Conservation (phyloP, 2,329 filamentous ascomycete genomes). For the Fusarium verrucosum region DNA sequence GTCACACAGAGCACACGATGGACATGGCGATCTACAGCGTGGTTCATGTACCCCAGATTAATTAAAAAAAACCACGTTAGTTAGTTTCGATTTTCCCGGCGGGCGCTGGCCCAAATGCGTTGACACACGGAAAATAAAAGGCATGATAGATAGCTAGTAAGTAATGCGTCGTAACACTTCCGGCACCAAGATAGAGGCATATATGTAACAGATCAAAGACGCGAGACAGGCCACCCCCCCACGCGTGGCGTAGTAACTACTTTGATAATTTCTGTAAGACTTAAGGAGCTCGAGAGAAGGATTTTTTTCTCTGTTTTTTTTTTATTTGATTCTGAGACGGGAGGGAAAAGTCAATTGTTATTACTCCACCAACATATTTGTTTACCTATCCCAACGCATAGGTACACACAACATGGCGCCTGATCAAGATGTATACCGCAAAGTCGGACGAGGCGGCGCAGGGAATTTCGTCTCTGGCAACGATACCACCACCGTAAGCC, state of each 20-base stretch:
- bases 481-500: conserved; percentile 50
- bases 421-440: conserved; percentile 57
- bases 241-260: conserved; percentile 26
- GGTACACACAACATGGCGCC: conserved; percentile 37
- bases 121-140: conserved; percentile 44
- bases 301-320: background rate
- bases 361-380: background rate
- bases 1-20: background rate
- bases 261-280: conserved; percentile 10
- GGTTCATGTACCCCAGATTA: conserved; percentile 44
- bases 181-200: conserved; percentile 16
- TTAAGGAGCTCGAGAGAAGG: background rate
- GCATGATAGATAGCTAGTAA: conserved; percentile 43
- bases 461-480: conserved; percentile 69
- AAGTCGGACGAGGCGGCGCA: conserved; percentile 69
- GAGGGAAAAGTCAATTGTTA: background rate
- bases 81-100: conserved; percentile 30
- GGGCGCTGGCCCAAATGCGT: conserved; percentile 41
- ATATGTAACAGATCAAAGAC: conserved; percentile 2
- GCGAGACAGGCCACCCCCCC: conserved; percentile 18
- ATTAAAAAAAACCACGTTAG: conserved; percentile 26
- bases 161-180: conserved; percentile 18
- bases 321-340: background rate
- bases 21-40: conserved; percentile 27
- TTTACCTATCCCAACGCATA: no score